Conservation (phyloP, 768 basidiomycete species). For the Leccinum variicolor region DNA sequence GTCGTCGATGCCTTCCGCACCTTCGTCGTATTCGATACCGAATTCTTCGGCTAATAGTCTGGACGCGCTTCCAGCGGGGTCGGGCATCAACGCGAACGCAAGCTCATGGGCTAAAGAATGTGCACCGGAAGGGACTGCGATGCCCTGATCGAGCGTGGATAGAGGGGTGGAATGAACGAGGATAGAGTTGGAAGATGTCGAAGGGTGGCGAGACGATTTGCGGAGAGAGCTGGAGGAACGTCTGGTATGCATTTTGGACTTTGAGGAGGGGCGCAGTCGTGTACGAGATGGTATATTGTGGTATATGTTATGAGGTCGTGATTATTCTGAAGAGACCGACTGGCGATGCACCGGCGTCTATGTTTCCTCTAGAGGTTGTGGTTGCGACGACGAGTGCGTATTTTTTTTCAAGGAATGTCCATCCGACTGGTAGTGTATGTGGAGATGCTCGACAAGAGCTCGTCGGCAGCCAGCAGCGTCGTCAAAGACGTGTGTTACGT, state of each 20-base stretch:
- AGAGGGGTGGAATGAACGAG: slow-evolving; percentile 26
- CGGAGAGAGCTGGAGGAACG: slow-evolving; percentile 26
- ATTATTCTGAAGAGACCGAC: slow-evolving; percentile 13
- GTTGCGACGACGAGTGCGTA: slow-evolving; percentile 7
- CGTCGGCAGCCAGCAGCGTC: not conserved
- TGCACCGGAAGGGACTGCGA: slow-evolving; percentile 28
- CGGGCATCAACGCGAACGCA: slow-evolving; percentile 83
- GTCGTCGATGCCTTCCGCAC: slow-evolving; percentile 71
- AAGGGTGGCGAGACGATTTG: slow-evolving; percentile 30
- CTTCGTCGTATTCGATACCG: slow-evolving; percentile 86
- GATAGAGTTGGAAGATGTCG: slow-evolving; percentile 16
- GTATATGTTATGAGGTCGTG: slow-evolving; percentile 11
- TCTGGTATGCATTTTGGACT: slow-evolving; percentile 25
- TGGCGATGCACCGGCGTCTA: not conserved
- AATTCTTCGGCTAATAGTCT: slow-evolving; percentile 84
- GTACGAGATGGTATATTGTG: slow-evolving; percentile 3
- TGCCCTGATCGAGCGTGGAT: slow-evolving; percentile 31
- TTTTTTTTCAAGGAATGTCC: slow-evolving; percentile 25
- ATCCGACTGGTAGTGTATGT: slow-evolving; percentile 18
- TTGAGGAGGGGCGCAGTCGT: not conserved
- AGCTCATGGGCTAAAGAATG: slow-evolving; percentile 86
- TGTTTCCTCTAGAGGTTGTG: not conserved
- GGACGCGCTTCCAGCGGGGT: slow-evolving; percentile 68
- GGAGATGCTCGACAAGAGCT: not conserved
- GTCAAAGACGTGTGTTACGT: slow-evolving; percentile 11